These are phyloP conservation scores for Myotisia sp. DNA, from an alignment of 2,329 filamentous ascomycete genomes.

Conservation along the genomic window DNA sequence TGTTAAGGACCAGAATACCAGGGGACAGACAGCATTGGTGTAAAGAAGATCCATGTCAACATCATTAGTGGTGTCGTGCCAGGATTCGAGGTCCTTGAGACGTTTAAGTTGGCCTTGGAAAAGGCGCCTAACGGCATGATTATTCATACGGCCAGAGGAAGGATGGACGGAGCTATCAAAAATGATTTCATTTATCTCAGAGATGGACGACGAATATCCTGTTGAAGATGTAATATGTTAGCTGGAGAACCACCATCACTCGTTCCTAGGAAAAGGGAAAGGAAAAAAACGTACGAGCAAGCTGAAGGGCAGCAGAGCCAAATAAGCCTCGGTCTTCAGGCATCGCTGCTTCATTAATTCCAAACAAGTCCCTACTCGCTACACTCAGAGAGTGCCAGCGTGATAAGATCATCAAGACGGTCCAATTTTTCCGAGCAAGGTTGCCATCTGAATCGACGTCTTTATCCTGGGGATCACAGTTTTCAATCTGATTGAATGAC, in stretches of 20 bases:
- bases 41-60: conserved; percentile 17
- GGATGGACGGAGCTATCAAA: conserved; percentile 22
- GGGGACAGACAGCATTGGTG: conserved; percentile 25
- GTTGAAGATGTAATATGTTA: conserved; percentile 1
- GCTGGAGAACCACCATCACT: not conserved
- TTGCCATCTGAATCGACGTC: conserved; percentile 30
- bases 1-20: conserved; percentile 30
- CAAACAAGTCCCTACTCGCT: conserved; percentile 26
- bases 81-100: conserved; percentile 24
- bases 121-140: conserved; percentile 24
- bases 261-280: conserved; percentile 1
- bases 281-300: conserved; percentile 23
- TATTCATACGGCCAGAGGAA: conserved; percentile 23
- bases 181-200: conserved; percentile 21
- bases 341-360: conserved; percentile 24
- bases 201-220: conserved; percentile 25
- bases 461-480: conserved; percentile 18
- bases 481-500: conserved; percentile 25
- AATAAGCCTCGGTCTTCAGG: conserved; percentile 27
- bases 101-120: conserved; percentile 26
- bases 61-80: conserved; percentile 18
- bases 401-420: conserved; percentile 25
- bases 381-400: conserved; percentile 31
- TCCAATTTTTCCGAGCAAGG: conserved; percentile 28
- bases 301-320: conserved; percentile 23